Evolutionary conservation across 306 rosid genomes (phyloP).

Genomic region (Begonia peltatifolia): DNA sequence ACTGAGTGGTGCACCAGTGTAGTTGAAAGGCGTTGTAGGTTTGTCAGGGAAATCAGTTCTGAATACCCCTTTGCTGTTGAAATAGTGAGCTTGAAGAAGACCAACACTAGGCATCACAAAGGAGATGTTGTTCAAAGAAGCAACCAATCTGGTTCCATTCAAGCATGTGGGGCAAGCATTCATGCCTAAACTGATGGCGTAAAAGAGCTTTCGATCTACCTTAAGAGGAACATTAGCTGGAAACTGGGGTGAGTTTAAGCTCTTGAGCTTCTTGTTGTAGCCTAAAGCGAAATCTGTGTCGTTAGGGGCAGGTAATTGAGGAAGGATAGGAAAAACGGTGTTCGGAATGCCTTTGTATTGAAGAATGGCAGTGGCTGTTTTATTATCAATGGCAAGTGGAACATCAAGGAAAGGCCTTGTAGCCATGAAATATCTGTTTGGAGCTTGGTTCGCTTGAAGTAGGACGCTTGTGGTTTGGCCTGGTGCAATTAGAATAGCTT

Average conservation of each 20-base stretch:
- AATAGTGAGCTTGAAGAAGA: constrained; percentile 22
- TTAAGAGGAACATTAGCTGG: constrained; percentile 21
- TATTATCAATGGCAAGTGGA: constrained; percentile 16
- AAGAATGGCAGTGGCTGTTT: constrained; percentile 16
- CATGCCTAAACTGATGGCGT: constrained; percentile 16
- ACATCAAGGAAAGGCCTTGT: constrained; percentile 21
- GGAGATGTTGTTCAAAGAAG: constrained; percentile 19
- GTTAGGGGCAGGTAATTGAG: constrained; percentile 16
- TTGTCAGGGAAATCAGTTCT: constrained; percentile 15
- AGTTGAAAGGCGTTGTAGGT: constrained; percentile 14
- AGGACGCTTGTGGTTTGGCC: constrained; percentile 21
- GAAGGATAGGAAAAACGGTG: constrained; percentile 12
- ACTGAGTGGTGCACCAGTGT: constrained; percentile 16
- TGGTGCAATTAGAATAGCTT: constrained; percentile 19
- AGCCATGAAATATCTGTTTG: constrained; percentile 21
- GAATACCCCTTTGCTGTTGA: constrained; percentile 14
- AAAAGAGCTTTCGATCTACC: constrained; percentile 13
- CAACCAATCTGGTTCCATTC: constrained; percentile 12
- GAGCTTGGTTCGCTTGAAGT: constrained; percentile 12
- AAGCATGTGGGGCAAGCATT: constrained; percentile 17
- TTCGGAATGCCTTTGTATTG: constrained; percentile 23
- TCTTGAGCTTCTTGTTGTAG: constrained; percentile 10
- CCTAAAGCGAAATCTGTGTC: constrained; percentile 13
- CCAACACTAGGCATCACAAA: constrained; percentile 20
- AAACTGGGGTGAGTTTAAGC: constrained; percentile 13